Evolutionary conservation across 768 basidiomycete species (phyloP).

Genomic region (Auriscalpium vulgare): DNA sequence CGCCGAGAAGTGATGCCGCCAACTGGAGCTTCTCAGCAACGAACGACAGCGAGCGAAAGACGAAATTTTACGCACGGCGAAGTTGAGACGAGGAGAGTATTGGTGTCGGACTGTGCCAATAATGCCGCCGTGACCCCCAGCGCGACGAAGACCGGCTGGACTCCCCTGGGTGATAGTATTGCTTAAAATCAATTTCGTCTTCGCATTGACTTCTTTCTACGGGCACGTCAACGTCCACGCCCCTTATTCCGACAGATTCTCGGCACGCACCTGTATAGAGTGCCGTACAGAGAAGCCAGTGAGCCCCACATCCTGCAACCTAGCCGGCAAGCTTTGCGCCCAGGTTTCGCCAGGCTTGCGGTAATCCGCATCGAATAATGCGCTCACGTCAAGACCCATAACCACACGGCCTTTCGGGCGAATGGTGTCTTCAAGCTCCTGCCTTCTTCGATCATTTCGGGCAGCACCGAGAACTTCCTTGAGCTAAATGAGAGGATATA

Average conservation of each 20-base stretch:
- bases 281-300: slow-evolving; percentile 34
- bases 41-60: neutral
- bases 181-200: slow-evolving; percentile 35
- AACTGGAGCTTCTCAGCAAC: slow-evolving; percentile 10
- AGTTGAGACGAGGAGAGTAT: slow-evolving; percentile 52
- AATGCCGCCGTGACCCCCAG: slow-evolving; percentile 21
- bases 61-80: slow-evolving; percentile 24
- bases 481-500: slow-evolving; percentile 28
- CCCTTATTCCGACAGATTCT: neutral
- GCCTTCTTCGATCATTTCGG: slow-evolving; percentile 30
- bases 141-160: neutral
- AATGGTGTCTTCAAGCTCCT: slow-evolving; percentile 31
- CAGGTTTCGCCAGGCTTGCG: neutral
- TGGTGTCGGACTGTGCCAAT: slow-evolving; percentile 71
- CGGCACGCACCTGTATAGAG: slow-evolving; percentile 32
- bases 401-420: slow-evolving; percentile 37
- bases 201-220: slow-evolving; percentile 41
- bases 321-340: slow-evolving; percentile 17
- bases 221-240: neutral
- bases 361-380: slow-evolving; percentile 34
- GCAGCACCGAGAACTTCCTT: slow-evolving; percentile 33
- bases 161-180: slow-evolving; percentile 24
- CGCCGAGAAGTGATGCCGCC: slow-evolving; percentile 15
- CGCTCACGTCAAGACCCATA: slow-evolving; percentile 41
- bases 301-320: slow-evolving; percentile 28